Base-by-base conservation (phyloP, 2,329 filamentous ascomycete genomes). In the Fusarium sp. region DNA sequence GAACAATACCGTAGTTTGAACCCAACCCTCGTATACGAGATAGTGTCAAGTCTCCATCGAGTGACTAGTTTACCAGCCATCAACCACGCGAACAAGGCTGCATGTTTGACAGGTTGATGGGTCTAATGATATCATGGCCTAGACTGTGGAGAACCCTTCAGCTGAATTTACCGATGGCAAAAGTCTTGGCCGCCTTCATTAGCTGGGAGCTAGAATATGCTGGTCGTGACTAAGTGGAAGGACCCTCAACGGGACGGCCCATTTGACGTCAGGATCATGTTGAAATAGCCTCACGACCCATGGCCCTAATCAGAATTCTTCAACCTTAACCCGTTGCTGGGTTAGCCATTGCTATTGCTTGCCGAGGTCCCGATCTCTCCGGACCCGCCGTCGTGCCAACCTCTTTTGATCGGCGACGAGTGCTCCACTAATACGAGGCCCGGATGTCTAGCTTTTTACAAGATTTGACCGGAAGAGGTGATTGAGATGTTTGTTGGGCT, bases 251-350 rank as follows among this genome's bases (percentile, higher is more conserved):
- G 35, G 24, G 29, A 45, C 62, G 34, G 29, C 5, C 47, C 20
- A 50, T 60, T 54, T 62, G 64, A 66, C 64, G 64, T 61, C 64
- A 66, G 56, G 45, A 66, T 61, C 64, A 56, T 42, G 45, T 45
- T 27, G 47, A 34, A 61, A 52, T 65, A 61, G 54, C 29, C 27
- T 20, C 60, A 38, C 24, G n/a, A 31, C 47, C 47, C 47, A 52
- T 24, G 7, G 6, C 8, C 11, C 59, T 35, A 62, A 62, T 20
- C 42, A 37, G 27, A 22, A 29, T n/a, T 42, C 31, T 54, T 38
- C 31, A 37, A 38, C 22, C 38, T 38, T 62, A 18, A n/a, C 60
- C n/a, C n/a, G 60, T 62, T 54, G 60, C 59, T 52, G 42, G 27
- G 59, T 50, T 62, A 62, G 40, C 31, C 40, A 47, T 14, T 31